Conservation (phyloP, 108 stramenopile species). For the Skeletonema grethae region DNA sequence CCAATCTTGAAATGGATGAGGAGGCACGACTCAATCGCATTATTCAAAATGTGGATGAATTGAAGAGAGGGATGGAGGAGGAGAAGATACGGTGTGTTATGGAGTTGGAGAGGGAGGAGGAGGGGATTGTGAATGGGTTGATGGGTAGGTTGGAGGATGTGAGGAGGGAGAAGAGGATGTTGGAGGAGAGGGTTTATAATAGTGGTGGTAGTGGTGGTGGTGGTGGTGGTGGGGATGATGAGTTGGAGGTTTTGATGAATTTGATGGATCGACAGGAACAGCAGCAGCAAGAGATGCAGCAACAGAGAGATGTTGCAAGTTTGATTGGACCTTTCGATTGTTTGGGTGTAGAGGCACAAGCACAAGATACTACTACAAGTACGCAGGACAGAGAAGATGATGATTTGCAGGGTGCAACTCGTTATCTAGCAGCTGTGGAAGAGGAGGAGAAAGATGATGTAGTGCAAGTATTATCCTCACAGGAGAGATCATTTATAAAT, state of each 20-base stretch:
- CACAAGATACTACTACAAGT: background rate
- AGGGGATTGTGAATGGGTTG: constrained; percentile 35
- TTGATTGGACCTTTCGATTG: background rate
- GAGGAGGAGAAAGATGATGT: no score
- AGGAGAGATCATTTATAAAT: no score
- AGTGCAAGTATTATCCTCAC: no score
- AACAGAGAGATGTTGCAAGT: background rate
- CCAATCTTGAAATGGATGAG: constrained; percentile 19
- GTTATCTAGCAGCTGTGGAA: no score
- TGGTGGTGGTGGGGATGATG: constrained; percentile 10
- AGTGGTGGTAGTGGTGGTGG: background rate
- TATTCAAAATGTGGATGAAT: constrained; percentile 15
- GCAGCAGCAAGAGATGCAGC: background rate
- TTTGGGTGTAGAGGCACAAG: background rate
- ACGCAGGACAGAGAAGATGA: no score
- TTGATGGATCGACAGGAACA: background rate
- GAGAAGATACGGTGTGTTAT: constrained; percentile 27
- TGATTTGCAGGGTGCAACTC: no score
- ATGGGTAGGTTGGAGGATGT: constrained; percentile 39
- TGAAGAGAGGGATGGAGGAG: constrained; percentile 24
- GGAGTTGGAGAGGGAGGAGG: constrained; percentile 30
- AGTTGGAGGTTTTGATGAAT: constrained; percentile 22
- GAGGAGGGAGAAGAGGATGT: constrained; percentile 42
- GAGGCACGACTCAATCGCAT: constrained; percentile 25
- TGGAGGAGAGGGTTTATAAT: constrained; percentile 24